phyloP scores from a whole-genome alignment of 805 yeast species.

The Candida nonsorbophila region DNA sequence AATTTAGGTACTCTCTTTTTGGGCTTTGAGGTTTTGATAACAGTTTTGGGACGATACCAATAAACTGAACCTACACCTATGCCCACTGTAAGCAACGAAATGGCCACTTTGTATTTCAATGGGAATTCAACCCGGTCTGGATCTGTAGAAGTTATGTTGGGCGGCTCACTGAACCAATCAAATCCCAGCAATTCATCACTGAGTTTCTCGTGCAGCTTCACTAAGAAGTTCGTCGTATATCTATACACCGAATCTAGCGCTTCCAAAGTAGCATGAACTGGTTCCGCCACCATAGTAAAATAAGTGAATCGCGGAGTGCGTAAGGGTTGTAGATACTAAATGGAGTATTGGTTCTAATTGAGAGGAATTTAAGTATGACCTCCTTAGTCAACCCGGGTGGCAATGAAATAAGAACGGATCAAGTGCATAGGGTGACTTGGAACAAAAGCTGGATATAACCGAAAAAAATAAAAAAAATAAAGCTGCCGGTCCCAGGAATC shows the following conservation, averaged over 20 bases:
- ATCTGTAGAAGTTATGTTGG: slow-evolving; percentile 1
- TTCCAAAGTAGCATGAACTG: slow-evolving; percentile 33
- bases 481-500: slow-evolving; percentile 47
- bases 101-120: slow-evolving; percentile 3
- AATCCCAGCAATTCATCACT: slow-evolving; percentile 15
- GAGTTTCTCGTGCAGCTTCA: no score
- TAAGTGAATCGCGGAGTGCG: slow-evolving; percentile 1
- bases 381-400: background rate
- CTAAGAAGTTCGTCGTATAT: slow-evolving; percentile 14
- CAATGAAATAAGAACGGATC: background rate
- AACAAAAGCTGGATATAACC: background rate
- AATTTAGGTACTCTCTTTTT: slow-evolving; percentile 58
- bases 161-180: slow-evolving; percentile 8
- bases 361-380: background rate
- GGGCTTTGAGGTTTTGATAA: slow-evolving; percentile 1
- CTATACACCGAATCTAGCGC: slow-evolving; percentile 19
- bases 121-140: background rate
- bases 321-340: no score
- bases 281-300: slow-evolving; percentile 38
- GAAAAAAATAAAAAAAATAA: slow-evolving; percentile 11
- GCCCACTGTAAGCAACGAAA: slow-evolving; percentile 19
- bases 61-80: slow-evolving; percentile 13
- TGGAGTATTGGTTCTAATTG: no score
- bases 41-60: background rate
- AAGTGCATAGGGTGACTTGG: background rate